A percentile compares a stretch with the other conserved stretches of the same genome.
phyloP scores from a whole-genome alignment of 1,284 basidiomycete species.

The Rugosomyces carneus region DNA sequence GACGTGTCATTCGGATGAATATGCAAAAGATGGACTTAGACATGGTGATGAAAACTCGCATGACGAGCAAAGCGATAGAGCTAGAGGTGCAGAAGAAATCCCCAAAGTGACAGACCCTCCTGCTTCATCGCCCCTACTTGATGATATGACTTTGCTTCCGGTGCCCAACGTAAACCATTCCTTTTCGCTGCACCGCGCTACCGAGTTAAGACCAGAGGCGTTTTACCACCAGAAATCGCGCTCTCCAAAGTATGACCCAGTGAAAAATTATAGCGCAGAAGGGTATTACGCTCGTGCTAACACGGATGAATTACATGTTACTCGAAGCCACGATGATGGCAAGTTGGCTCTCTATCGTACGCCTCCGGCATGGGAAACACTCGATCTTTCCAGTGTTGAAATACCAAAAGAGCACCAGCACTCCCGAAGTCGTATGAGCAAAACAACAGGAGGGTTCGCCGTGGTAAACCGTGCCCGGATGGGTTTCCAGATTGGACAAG shows the following conservation, averaged over 20 bases:
- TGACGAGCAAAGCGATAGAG: neutral
- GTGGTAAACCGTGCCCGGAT: conserved; percentile 9
- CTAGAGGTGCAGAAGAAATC: neutral
- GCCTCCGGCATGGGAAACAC: conserved; percentile 17
- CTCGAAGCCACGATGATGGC: conserved; percentile 15
- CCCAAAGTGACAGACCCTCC: neutral
- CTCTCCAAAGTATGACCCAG: conserved; percentile 10
- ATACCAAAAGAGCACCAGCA: neutral
- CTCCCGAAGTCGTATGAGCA: neutral
- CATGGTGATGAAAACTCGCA: neutral
- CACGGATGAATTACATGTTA: neutral
- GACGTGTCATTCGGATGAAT: neutral
- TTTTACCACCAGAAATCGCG: conserved; percentile 7
- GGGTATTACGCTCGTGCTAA: conserved; percentile 12
- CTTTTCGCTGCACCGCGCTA: neutral
- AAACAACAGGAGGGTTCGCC: neutral
- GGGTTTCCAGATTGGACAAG: conserved; percentile 14
- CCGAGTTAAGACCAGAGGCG: conserved; percentile 5
- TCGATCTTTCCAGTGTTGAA: conserved; percentile 8
- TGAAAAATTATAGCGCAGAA: conserved; percentile 14
- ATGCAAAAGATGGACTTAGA: neutral
- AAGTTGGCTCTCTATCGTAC: conserved; percentile 39
- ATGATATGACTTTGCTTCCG: conserved; percentile 5
- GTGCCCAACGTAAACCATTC: neutral
- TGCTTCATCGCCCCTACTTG: conserved; percentile 11